Base-by-base conservation (phyloP, 352 stramenopile genomes). In the Pythium utonaiense region DNA sequence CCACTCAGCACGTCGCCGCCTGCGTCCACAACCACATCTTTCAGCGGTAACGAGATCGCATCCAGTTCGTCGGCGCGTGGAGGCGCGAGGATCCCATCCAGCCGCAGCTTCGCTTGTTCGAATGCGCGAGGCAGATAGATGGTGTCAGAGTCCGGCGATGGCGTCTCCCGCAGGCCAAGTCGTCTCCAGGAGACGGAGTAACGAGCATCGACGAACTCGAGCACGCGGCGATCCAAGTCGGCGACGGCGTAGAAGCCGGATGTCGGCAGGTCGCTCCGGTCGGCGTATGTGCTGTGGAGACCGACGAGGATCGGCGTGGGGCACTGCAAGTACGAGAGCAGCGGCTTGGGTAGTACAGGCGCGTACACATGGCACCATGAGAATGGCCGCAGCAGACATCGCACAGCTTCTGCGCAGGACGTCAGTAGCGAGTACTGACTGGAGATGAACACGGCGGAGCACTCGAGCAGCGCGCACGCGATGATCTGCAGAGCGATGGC, bases 291-390 rank as follows among this genome's bases (percentile, higher is more conserved):
- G 22, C 78, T 89, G 57, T 97, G 87, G 1, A 96, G 67, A 22
- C 89, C 89, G 2, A 96, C 84, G 30, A 97, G 71, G 65, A 96
- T 96, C 10, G 88, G 88, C 38, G 88, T 95, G n/a, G 89, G 89
- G 22, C 87, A 96, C 60, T 97, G 85, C 28, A 97, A 74, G 44
- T 96, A 94, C 25, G 88, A 93, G 4, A 96, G 73, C 41, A 97
- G 66, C 34, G 80, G 65, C 65, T 92, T 86, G 5, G 89, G 88
- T 6, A 97, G 67, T 53, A 96, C 80, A 2, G 88, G 86, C 16
- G 89, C 79, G 64, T 96, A 97, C 50, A 95, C 86, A 56, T 97
- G 89, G 57, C 84, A 93, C 89, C 89, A 97, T 45, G 87, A 80
- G 54, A 96, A 91, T 14, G 89, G 89, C 24, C 89, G 86, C 25